phyloP scores from a whole-genome alignment of 2,329 filamentous ascomycete species.

The Aspergillus sclerotialis region DNA sequence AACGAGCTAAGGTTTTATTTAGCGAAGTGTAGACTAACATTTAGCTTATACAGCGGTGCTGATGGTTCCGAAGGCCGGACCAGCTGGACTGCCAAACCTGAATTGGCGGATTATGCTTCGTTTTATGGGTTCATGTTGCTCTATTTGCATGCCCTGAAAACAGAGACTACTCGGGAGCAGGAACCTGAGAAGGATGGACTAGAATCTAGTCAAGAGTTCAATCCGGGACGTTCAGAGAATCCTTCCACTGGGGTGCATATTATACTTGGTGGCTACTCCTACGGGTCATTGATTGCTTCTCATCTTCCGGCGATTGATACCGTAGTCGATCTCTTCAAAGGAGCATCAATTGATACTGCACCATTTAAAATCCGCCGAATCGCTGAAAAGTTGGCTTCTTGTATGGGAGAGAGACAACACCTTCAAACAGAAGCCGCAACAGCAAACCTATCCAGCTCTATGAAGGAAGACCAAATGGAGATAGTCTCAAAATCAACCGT shows the following conservation, averaged over 20 bases:
- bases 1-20: neutral
- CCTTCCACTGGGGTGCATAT: slow-evolving; percentile 25
- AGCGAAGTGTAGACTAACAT: neutral
- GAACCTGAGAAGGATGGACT: too few species aligned
- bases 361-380: slow-evolving; percentile 63
- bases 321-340: slow-evolving; percentile 55
- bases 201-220: too few species aligned
- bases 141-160: slow-evolving; percentile 58
- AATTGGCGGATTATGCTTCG: slow-evolving; percentile 74
- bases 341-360: slow-evolving; percentile 48
- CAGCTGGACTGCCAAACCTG: slow-evolving; percentile 78
- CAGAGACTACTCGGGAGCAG: slow-evolving; percentile 3
- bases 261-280: slow-evolving; percentile 77
- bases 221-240: neutral
- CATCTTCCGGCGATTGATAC: slow-evolving; percentile 56
- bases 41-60: slow-evolving; percentile 56
- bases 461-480: slow-evolving; percentile 8
- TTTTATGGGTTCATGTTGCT: slow-evolving; percentile 72
- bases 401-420: slow-evolving; percentile 48
- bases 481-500: slow-evolving; percentile 19
- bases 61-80: slow-evolving; percentile 67
- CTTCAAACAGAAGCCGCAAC: neutral
- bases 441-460: slow-evolving; percentile 3
- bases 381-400: slow-evolving; percentile 60
- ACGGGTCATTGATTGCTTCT: slow-evolving; percentile 75